phyloP scores from a whole-genome alignment of 2,329 filamentous ascomycete genomes.

The Didymella arachidicola region DNA sequence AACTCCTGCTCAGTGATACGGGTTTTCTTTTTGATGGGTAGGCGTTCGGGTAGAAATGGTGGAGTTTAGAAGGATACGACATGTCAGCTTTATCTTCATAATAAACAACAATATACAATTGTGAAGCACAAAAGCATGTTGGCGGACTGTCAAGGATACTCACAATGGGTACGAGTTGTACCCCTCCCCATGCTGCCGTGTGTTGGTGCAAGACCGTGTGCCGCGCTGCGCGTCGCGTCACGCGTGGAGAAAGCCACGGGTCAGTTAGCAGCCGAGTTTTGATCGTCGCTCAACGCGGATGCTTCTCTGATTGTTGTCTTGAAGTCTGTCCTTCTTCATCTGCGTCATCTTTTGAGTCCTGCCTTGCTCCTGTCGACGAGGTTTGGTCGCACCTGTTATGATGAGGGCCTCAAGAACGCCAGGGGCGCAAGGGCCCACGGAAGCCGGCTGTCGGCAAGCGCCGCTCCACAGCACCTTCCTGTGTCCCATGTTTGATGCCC shows the following conservation, averaged over 20 bases:
- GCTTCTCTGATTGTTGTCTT: background rate
- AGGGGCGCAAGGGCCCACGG: slow-evolving; percentile 4
- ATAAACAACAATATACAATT: no score
- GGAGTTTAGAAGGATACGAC: no score
- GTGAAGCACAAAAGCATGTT: no score
- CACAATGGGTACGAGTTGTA: no score
- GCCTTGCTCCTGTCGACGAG: background rate
- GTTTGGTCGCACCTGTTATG: background rate
- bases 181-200: background rate
- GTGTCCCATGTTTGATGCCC: slow-evolving; percentile 6
- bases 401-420: background rate
- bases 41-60: no score
- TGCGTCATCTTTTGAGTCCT: no score
- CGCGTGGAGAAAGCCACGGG: background rate
- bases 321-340: no score
- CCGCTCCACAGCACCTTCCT: slow-evolving; percentile 3
- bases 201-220: background rate
- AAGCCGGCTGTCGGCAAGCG: slow-evolving; percentile 10
- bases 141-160: no score
- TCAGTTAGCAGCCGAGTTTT: background rate
- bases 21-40: no score
- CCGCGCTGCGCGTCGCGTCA: background rate
- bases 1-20: no score
- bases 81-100: no score
- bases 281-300: background rate